Evolutionary conservation across 345 rosid species (phyloP).

Genomic region (Melastoma malabathricum): DNA sequence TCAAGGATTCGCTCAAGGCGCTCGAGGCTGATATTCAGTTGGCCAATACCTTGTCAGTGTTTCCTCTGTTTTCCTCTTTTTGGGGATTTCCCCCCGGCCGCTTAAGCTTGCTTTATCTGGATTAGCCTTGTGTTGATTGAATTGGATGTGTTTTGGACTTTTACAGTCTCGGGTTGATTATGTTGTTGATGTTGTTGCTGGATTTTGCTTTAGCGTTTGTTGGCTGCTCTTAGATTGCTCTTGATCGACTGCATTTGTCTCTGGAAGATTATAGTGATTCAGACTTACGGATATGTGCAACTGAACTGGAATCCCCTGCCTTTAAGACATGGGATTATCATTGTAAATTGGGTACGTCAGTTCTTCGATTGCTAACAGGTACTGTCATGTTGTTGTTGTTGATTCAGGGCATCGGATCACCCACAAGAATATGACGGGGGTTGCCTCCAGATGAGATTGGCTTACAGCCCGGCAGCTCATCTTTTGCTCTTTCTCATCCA

Average conservation of each 20-base stretch:
- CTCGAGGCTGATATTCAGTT: conserved; percentile 98
- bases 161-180: too few species aligned
- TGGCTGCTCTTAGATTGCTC: too few species aligned
- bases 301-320: too few species aligned
- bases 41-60: conserved; percentile 76
- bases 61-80: background rate
- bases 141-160: background rate
- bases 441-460: conserved; percentile 62
- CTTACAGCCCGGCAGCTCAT: conserved; percentile 59
- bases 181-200: too few species aligned
- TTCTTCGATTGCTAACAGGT: too few species aligned
- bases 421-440: conserved; percentile 76
- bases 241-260: too few species aligned
- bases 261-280: too few species aligned
- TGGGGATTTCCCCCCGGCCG: background rate
- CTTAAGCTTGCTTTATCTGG: background rate
- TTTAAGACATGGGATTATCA: too few species aligned
- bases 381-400: too few species aligned
- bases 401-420: conserved; percentile 74
- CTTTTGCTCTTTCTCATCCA: conserved; percentile 82
- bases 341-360: too few species aligned
- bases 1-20: conserved; percentile 90
- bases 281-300: too few species aligned
- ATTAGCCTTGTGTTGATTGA: background rate
- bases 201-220: too few species aligned